Conservation (phyloP, 257 asterid genomes). For the Fraxinus cuspidata region DNA sequence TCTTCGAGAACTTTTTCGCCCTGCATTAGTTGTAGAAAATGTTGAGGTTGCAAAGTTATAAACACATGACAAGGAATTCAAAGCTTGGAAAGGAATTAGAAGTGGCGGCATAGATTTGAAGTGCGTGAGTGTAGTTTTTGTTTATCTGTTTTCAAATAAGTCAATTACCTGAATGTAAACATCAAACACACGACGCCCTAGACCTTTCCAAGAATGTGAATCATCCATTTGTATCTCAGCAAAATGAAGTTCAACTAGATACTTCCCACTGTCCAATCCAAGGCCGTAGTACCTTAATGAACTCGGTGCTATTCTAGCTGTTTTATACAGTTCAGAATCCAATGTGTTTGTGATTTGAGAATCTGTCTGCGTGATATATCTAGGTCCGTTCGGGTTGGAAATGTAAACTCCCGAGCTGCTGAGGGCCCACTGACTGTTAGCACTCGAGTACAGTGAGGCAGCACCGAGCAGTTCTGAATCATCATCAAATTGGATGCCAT, state of each 20-base stretch:
- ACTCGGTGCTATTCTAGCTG: constrained; percentile 53
- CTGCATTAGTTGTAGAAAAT: constrained; percentile 31
- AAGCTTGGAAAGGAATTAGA: too few relatives aligned
- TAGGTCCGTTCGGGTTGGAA: constrained; percentile 49
- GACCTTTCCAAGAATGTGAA: constrained; percentile 57
- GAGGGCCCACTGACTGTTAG: constrained; percentile 49
- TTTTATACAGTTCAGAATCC: constrained; percentile 58
- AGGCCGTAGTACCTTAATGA: constrained; percentile 67
- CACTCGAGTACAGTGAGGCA: constrained; percentile 47
- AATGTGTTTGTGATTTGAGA: constrained; percentile 57
- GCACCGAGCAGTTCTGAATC: constrained; percentile 55
- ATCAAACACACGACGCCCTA: constrained; percentile 60
- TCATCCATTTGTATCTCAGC: constrained; percentile 65
- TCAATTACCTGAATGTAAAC: constrained; percentile 52
- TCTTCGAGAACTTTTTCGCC: constrained; percentile 53
- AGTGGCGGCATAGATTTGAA: not conserved
- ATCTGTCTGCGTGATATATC: constrained; percentile 37
- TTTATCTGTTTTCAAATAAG: not conserved
- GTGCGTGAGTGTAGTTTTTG: not conserved
- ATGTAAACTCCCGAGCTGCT: constrained; percentile 59
- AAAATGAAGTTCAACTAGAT: constrained; percentile 55
- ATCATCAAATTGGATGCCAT: constrained; percentile 40
- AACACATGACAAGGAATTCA: not conserved
- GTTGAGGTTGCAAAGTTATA: not conserved
- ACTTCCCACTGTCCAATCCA: constrained; percentile 50